Evolutionary conservation across 1,139 yeast genomes (phyloP).

Genomic region (Saccharomycopsis hybrid): DNA sequence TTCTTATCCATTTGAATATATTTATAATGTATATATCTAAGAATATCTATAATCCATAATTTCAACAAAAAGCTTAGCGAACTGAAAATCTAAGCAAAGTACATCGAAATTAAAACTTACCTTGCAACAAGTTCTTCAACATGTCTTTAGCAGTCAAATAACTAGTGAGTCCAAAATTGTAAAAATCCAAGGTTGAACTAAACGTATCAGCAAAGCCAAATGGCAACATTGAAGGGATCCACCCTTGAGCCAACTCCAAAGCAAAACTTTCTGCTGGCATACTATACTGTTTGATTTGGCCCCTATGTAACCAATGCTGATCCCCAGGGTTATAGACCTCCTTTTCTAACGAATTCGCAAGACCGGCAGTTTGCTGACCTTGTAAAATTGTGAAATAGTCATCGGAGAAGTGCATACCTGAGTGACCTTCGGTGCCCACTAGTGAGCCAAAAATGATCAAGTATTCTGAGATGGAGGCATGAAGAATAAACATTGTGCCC

Average conservation of each 20-base stretch:
- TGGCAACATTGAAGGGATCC: constrained; percentile 97
- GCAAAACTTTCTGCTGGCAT: constrained; percentile 85
- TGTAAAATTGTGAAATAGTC: constrained; percentile 87
- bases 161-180: constrained; percentile 61
- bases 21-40: no score
- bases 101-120: constrained; percentile 12
- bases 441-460: constrained; percentile 85
- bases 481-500: constrained; percentile 95
- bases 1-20: no score
- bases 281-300: constrained; percentile 72
- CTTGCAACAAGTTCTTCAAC: constrained; percentile 51
- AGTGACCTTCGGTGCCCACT: constrained; percentile 91
- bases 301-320: constrained; percentile 70
- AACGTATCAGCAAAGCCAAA: constrained; percentile 83
- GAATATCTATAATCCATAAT: no score
- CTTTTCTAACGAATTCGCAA: constrained; percentile 51
- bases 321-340: constrained; percentile 76
- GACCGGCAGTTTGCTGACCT: constrained; percentile 74
- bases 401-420: constrained; percentile 93
- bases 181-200: constrained; percentile 73
- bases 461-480: constrained; percentile 93
- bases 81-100: no score
- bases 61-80: no score
- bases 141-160: constrained; percentile 74
- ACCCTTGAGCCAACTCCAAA: constrained; percentile 94